Conservation (phyloP, 805 yeast species). For the Zygoascus biomembranicola region DNA sequence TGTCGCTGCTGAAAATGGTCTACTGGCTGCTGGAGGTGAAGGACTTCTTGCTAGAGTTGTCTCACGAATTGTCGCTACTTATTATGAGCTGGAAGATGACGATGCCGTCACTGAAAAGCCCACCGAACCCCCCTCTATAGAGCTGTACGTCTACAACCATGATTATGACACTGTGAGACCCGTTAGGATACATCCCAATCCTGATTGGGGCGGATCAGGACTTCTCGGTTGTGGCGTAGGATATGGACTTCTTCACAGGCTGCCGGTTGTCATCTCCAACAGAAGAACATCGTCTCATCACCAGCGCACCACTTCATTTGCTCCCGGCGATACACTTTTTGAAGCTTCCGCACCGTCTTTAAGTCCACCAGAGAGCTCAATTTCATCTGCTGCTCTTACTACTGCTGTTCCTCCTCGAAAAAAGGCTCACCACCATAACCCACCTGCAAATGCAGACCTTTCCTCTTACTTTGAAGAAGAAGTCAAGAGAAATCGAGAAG, state of each 20-base stretch:
- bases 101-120: constrained; percentile 8
- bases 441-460: constrained; percentile 8
- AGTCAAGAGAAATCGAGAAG: constrained; percentile 18
- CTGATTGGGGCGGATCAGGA: constrained; percentile 77
- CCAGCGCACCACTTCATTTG: constrained; percentile 7
- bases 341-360: constrained; percentile 19
- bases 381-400: background rate
- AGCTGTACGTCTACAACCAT: constrained; percentile 75
- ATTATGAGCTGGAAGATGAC: constrained; percentile 26
- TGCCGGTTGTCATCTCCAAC: constrained; percentile 51
- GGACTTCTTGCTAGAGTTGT: constrained; percentile 62
- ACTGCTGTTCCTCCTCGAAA: constrained; percentile 3
- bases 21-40: constrained; percentile 83
- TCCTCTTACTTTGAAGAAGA: constrained; percentile 23
- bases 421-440: constrained; percentile 4
- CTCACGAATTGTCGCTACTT: constrained; percentile 36
- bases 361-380: background rate
- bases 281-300: constrained; percentile 4
- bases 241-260: constrained; percentile 76
- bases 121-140: constrained; percentile 31
- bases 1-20: constrained; percentile 80
- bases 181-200: constrained; percentile 65
- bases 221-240: constrained; percentile 92
- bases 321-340: constrained; percentile 35
- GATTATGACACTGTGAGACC: constrained; percentile 83